Evolutionary conservation across 2,329 filamentous ascomycete species (phyloP).

Genomic region (Aspergillus sp.): DNA sequence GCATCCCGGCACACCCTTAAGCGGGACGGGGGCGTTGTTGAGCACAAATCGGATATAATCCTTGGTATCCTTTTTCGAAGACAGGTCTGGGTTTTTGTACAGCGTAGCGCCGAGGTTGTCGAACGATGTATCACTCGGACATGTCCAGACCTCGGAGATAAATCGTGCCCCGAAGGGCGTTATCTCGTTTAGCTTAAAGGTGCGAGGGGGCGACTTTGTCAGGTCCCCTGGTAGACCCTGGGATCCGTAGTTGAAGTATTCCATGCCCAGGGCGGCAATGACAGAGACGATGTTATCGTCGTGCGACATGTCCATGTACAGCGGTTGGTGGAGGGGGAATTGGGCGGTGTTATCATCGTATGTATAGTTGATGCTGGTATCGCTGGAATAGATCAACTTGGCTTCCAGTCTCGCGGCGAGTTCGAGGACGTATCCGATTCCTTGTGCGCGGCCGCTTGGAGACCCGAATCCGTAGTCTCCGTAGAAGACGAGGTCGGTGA

Average conservation of each 20-base stretch:
- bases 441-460: constrained; percentile 49
- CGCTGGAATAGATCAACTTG: constrained; percentile 44
- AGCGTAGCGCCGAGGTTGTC: constrained; percentile 35
- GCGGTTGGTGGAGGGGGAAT: constrained; percentile 46
- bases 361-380: constrained; percentile 50
- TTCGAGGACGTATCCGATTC: constrained; percentile 51
- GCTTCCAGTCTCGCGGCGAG: constrained; percentile 45
- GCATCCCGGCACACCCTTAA: constrained; percentile 23
- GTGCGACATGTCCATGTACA: constrained; percentile 52
- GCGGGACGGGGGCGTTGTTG: constrained; percentile 23
- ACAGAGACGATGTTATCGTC: constrained; percentile 50
- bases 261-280: constrained; percentile 49
- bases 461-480: constrained; percentile 44
- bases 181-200: constrained; percentile 47
- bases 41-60: constrained; percentile 27
- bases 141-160: constrained; percentile 54
- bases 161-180: constrained; percentile 54
- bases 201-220: constrained; percentile 40
- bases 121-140: constrained; percentile 23
- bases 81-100: constrained; percentile 24
- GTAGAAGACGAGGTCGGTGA: constrained; percentile 49
- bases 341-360: constrained; percentile 41
- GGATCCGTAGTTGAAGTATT: constrained; percentile 43
- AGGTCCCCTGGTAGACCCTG: constrained; percentile 20
- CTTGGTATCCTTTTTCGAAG: constrained; percentile 7